phyloP scores from a whole-genome alignment of 495 filamentous ascomycete species.

The Podospora pseudoanserina region DNA sequence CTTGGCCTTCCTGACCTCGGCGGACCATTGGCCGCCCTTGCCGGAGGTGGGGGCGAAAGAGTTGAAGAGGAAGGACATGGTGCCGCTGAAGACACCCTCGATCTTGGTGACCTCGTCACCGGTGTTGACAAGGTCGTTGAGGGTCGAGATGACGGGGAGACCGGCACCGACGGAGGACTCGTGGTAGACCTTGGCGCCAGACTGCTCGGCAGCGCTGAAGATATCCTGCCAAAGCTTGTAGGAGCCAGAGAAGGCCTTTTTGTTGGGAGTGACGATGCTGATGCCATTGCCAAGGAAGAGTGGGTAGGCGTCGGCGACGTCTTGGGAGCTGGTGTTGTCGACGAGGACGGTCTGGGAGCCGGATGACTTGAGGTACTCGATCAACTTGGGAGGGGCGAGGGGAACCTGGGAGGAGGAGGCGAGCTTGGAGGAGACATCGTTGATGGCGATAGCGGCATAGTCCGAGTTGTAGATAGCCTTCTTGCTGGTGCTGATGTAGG shows the following conservation, averaged over 20 bases:
- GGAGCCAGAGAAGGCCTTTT: conserved; percentile 86
- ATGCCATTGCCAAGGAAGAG: conserved; percentile 72
- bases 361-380: conserved; percentile 63
- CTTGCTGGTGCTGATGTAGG: conserved; percentile 76
- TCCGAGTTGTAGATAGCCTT: conserved; percentile 65
- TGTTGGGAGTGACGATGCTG: conserved; percentile 92
- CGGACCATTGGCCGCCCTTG: conserved; percentile 71
- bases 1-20: conserved; percentile 84
- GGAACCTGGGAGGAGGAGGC: conserved; percentile 54
- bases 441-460: conserved; percentile 55
- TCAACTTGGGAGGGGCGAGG: conserved; percentile 61
- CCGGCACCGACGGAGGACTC: conserved; percentile 91
- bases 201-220: conserved; percentile 58
- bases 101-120: conserved; percentile 84
- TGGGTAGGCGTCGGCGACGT: conserved; percentile 76
- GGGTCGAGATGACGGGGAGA: conserved; percentile 83
- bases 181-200: conserved; percentile 79
- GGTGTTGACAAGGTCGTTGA: conserved; percentile 83
- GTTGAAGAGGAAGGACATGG: conserved; percentile 96
- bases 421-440: conserved; percentile 52
- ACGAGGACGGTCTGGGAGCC: conserved; percentile 75
- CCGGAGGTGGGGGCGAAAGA: conserved; percentile 77
- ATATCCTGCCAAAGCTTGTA: conserved; percentile 78
- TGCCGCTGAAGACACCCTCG: conserved; percentile 95
- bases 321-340: conserved; percentile 88